Base-by-base conservation (phyloP, 2,329 filamentous ascomycete genomes). In the Trichoderma citrinoviride region DNA sequence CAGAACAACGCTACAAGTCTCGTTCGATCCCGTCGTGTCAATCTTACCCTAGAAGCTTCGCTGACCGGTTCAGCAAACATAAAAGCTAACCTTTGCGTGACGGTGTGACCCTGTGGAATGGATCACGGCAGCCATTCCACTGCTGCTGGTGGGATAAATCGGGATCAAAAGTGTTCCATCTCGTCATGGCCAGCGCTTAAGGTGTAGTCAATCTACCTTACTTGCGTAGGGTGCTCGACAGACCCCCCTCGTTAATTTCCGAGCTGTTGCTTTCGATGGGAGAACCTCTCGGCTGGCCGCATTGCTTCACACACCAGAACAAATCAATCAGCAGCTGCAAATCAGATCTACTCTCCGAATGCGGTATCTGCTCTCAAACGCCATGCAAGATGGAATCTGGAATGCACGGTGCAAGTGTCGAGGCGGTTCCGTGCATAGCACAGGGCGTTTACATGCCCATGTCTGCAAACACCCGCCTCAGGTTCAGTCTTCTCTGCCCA, bases 381-480 rank as follows among this genome's bases (percentile, higher is more conserved):
- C 17, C 25, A 14, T 52, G 27, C 37, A 52, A 43, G 17, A 4
- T 37, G 60, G 17, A 46, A 25, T 25, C 44, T 12, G 17, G 33
- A 6, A 27, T 21, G 21, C 50, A 25, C 27, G 60, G 49, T 17
- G 25, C 10, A 43, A 19, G 25, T 21, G 44, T 44, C 17, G 25
- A 46, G 49, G 41, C 23, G 49, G 40, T 23, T 14, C 47, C 19
- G 25, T 61, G 47, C 33, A 14, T 21, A 43, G 37, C 57, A 53
- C 49, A 37, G 25, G 44, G 60, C 49, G 60, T 62, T 54, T 54
- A 62, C 60, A 37, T 54, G 7, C 68, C 68, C 67, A 71, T 68
- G 66, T 69, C 73, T 72, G 72, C 70, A 74, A 68, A 71, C 67
- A 73, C 63, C 72, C 72, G 71, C 19, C 14, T 17, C 7, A 67